A percentile compares a stretch with the other conserved stretches of the same genome.
These are phyloP conservation scores for Protomyces pachydermus DNA, from an alignment of 1,139 yeast species.

Conservation along the genomic window DNA sequence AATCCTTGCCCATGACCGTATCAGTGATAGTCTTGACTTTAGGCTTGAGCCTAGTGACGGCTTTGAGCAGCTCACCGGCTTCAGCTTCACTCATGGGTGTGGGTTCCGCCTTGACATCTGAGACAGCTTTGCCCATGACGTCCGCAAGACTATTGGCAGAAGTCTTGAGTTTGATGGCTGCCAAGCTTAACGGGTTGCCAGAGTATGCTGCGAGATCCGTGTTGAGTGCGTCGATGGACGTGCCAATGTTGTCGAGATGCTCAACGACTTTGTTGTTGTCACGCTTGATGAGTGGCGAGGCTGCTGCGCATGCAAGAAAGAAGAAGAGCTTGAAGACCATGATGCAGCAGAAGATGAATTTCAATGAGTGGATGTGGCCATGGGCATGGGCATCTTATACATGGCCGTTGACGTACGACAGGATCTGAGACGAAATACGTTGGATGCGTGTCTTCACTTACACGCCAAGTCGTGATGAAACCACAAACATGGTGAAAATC, in stretches of 20 bases:
- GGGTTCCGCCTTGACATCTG: slow-evolving; percentile 13
- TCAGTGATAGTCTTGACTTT: slow-evolving; percentile 9
- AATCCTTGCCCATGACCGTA: not conserved
- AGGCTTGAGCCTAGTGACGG: slow-evolving; percentile 12
- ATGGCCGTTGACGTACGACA: no score
- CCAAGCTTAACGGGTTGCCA: not conserved
- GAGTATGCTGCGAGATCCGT: not conserved
- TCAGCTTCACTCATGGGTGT: slow-evolving; percentile 13
- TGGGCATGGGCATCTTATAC: no score
- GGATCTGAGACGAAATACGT: no score
- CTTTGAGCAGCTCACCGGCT: slow-evolving; percentile 5
- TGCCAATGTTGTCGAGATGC: not conserved
- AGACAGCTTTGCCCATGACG: not conserved
- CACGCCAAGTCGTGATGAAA: no score
- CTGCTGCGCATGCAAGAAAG: not conserved
- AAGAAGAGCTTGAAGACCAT: not conserved
- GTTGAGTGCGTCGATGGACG: not conserved
- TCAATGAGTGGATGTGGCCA: no score
- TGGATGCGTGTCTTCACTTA: no score
- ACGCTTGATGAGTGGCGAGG: not conserved
- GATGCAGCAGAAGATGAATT: no score
- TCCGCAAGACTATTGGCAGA: not conserved
- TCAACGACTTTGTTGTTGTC: not conserved
- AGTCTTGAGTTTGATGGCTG: not conserved
- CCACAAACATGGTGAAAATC: no score